Evolutionary conservation across 495 filamentous ascomycete genomes (phyloP), one percentile per base, ranked within the genome.

Genomic region (Daldinia bambusicola): DNA sequence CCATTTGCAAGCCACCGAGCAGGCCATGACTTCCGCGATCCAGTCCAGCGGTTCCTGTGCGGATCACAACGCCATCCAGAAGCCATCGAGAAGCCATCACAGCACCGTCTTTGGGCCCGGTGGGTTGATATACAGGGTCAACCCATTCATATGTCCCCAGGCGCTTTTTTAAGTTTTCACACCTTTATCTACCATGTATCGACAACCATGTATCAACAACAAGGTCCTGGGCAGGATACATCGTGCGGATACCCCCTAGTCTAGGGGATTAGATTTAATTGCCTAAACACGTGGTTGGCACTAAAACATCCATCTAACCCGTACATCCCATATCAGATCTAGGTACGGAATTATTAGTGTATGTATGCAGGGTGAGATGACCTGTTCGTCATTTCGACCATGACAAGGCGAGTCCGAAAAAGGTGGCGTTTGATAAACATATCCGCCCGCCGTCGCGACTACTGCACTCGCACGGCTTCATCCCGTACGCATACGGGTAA

Each of bases 261-360:
- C 32, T 57, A 59, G 40, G 61, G 40, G 56, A 53, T 36, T 62
- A 22, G 22, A 66, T 45, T 69, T 43, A 62, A 69, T 57, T 68
- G 66, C 70, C 70, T 69, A 69, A 66, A 69, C 70, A 73, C 70
- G 66, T 73, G 70, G 61, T 53, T 43, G 53, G 58, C 61, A 59
- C 61, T 66, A 62, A 55, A 63, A 59, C 51, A 48, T 68, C 30
- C 36, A 63, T 58, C 55, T 34, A 52, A 63, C 10, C 55, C 58
- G 48, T 64, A 69, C 43, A 52, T 57, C 10, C 55, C 58, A 55
- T 64, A 69, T 55, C 41, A 64, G 55, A 72, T 72, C 70, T 62
- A 72, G 60, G 64, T 72, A 72, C 70, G 61, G 55, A 69, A 50
- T 36, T 53, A 57, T 13, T 66, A 69, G 61, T 57, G 43, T 59